Base-by-base conservation (phyloP, 2,329 filamentous ascomycete genomes). In the Sporothrix globosa region DNA sequence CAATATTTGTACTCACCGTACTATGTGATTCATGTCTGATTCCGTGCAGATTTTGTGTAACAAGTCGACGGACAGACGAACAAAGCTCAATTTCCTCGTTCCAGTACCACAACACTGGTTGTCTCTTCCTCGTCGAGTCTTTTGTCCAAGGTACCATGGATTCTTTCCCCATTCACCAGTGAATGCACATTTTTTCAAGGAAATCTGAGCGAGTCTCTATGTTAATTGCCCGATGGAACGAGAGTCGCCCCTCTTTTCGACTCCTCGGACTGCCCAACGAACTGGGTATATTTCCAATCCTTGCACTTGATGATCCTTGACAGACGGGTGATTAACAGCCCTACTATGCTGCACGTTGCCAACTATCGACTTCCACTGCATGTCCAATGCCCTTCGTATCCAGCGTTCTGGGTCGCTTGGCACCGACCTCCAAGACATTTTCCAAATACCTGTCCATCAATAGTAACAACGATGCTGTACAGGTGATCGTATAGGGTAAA, bases 331-430 rank as follows among this genome's bases (percentile, higher is more conserved):
- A 46, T 14, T 39, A 4, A n/a, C 39, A 65, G 24, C 44, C 61
- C 61, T 65, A 50, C 41, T 50, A 21, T 50, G 34, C 46, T 66
- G 46, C 27, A 66, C 63, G 63, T 66, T 66, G 63, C 63, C 61
- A 19, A 21, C 24, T 6, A 21, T 34, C 61, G 14, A 44, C 61
- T 34, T 17, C 63, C 46, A 14, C 63, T 53, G 46, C 63, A 66
- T 50, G 46, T 1, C 46, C 63, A 19, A 66, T 52, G 46, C 24
- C 39, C 21, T 27, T 63, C 19, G 63, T 21, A 52, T 11, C 63
- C 63, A 10, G 34, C 17, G 39, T 11, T 21, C 63, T 66, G 63
- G 63, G 63, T 66, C 46, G 27, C 46, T 27, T 66, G 63, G 27
- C 44, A 34, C 27, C 39, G 39, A 10, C 63, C 19, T 14, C 27